These are phyloP conservation scores for Coniochaeta hoffmannii DNA, from an alignment of 2,329 filamentous ascomycete genomes.

Conservation along the genomic window DNA sequence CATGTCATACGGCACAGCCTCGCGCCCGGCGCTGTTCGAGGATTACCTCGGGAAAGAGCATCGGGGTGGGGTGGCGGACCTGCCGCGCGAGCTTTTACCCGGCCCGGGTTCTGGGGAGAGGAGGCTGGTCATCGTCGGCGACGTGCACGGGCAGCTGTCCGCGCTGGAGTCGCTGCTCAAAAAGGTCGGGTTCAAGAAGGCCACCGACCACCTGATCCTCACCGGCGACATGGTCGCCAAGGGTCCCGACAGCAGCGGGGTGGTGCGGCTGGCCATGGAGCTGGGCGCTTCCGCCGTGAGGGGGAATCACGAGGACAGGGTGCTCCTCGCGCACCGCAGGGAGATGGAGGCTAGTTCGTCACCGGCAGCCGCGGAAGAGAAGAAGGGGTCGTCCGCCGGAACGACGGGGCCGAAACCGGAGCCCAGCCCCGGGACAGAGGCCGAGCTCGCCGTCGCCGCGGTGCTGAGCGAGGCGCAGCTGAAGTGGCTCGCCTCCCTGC, in stretches of 20 bases:
- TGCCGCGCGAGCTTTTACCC: slow-evolving; percentile 21
- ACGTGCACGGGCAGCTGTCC: slow-evolving; percentile 81
- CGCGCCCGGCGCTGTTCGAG: slow-evolving; percentile 28
- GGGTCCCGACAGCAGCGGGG: slow-evolving; percentile 73
- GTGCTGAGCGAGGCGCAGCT: slow-evolving; percentile 41
- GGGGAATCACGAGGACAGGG: slow-evolving; percentile 86
- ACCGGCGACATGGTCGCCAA: slow-evolving; percentile 78
- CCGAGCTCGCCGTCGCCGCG: neutral
- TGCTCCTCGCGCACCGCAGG: slow-evolving; percentile 64
- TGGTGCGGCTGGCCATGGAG: slow-evolving; percentile 67
- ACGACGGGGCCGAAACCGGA: too few species aligned
- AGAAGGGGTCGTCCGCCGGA: slow-evolving; percentile 6
- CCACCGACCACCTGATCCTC: slow-evolving; percentile 67
- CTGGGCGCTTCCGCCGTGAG: slow-evolving; percentile 74
- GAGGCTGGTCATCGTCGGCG: slow-evolving; percentile 75
- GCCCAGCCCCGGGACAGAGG: neutral
- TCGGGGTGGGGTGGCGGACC: slow-evolving; percentile 20
- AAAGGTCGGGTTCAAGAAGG: slow-evolving; percentile 54
- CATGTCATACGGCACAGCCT: slow-evolving; percentile 33
- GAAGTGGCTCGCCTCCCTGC: slow-evolving; percentile 61
- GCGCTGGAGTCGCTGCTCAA: slow-evolving; percentile 60
- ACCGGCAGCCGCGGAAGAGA: neutral
- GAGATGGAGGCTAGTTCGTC: too few species aligned
- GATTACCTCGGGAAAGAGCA: slow-evolving; percentile 16
- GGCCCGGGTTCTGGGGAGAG: slow-evolving; percentile 22